phyloP scores from a whole-genome alignment of 2,329 filamentous ascomycete genomes.

The Blastomyces emzantsi region DNA sequence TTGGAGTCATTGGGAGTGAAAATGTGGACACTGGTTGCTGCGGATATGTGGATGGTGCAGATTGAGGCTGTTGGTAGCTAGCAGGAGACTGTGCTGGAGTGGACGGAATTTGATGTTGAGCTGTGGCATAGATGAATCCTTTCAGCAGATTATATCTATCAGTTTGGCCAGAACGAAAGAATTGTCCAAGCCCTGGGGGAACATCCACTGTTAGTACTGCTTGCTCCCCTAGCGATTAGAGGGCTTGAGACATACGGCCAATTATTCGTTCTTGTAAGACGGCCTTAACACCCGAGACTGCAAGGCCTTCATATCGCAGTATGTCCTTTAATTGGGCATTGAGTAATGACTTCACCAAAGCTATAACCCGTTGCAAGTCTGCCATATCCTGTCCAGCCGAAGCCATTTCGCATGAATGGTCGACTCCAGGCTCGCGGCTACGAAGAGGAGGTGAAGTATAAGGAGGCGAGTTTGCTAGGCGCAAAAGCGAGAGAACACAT shows the following conservation, averaged over 20 bases:
- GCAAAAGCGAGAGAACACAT: constrained; percentile 1
- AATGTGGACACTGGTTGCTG: constrained; percentile 20
- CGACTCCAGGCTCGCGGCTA: not conserved
- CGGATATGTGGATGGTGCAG: constrained; percentile 19
- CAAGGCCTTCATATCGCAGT: constrained; percentile 63
- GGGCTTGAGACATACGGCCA: constrained; percentile 52
- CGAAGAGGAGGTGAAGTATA: not conserved
- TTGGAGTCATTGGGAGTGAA: constrained; percentile 25
- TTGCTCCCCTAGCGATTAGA: constrained; percentile 37
- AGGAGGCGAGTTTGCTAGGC: not conserved
- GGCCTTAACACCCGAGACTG: constrained; percentile 75
- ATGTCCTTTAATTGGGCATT: constrained; percentile 66
- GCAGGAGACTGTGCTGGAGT: constrained; percentile 21
- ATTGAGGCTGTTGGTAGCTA: constrained; percentile 21
- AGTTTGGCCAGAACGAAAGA: constrained; percentile 19
- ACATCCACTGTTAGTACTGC: constrained; percentile 5
- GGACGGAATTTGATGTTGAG: constrained; percentile 23
- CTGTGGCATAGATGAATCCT: constrained; percentile 26
- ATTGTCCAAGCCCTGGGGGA: constrained; percentile 24
- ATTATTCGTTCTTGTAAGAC: constrained; percentile 71
- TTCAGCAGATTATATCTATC: constrained; percentile 28
- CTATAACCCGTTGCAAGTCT: constrained; percentile 35
- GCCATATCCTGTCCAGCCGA: constrained; percentile 30
- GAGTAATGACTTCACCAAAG: constrained; percentile 46
- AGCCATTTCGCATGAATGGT: constrained; percentile 24